Evolutionary conservation across 75 land plant genomes (phyloP), one percentile per base, ranked within the genome.

Genomic region (Larix kaempferi): DNA sequence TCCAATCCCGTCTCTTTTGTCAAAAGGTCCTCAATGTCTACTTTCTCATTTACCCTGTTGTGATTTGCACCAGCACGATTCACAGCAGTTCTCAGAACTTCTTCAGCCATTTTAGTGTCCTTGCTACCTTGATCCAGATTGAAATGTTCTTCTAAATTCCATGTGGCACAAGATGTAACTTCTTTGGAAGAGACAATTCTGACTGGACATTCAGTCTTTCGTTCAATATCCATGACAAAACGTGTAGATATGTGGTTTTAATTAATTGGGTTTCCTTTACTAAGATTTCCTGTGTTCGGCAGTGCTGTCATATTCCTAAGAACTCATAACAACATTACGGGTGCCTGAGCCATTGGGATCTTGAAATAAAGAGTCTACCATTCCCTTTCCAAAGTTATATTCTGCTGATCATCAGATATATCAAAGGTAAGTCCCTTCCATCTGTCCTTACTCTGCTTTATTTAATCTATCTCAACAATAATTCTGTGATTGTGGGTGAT

Each of bases 321-420:
- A 88, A 73, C 82, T 87, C 88, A 92, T 72, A 84, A 96, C 80
- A 25, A 93, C 84, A 74, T 82, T 54, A 76, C 91, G 99, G 73
- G 99, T 94, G 4, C 97, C 97, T 59, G 76, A 25, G 4, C 93
- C 99, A 56, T 54, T 76, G 61, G 99, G 95, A 55, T 91, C 99
- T 66, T 94, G 97, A 86, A 91, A 96, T 56, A 90, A 82, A 1
- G 90, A 21, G 59, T 94, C 93, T 49, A 94, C 97, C 97, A 96
- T 81, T 11, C 97, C 99, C 90, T 92, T 96, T 35, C 97, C 99
- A 73, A 74, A 55, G 89, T 85, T 54, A 96, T 96, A 59, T 96
- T 94, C 65, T 96, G 97, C 74, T 94, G 97, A 77, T 96, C 97
- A 79, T 96, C 99, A 1, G 99, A 96, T 13, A 57, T 81, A 73